phyloP scores from a whole-genome alignment of 78 protist genomes.

The Parvularia atlantis region DNA sequence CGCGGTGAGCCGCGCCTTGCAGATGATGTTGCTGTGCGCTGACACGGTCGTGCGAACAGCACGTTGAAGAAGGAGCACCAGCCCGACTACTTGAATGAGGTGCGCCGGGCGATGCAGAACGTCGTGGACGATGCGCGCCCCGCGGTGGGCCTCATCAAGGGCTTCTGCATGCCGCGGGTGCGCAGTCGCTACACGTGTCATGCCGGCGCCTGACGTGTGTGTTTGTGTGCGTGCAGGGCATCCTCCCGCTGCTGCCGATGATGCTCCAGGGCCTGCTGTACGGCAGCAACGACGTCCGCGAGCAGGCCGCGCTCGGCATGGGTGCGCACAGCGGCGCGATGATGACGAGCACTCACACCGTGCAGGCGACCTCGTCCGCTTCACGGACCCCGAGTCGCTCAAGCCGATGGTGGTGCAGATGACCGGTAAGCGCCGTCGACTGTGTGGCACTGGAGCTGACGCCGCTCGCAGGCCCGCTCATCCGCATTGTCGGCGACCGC shows the following conservation, averaged over 20 bases:
- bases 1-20: no score
- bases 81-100: conserved; percentile 13
- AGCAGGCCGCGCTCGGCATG: conserved; percentile 67
- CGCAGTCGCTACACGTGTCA: not conserved
- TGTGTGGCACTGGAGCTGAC: no score
- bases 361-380: conserved; percentile 26
- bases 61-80: no score
- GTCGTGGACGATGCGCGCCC: not conserved
- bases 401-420: conserved; percentile 59
- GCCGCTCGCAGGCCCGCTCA: conserved; percentile 75
- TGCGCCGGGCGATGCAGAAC: conserved; percentile 8
- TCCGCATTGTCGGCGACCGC: conserved; percentile 74
- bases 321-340: no score
- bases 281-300: conserved; percentile 66
- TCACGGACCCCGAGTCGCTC: conserved; percentile 46
- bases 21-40: no score
- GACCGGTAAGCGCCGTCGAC: not conserved
- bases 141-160: conserved; percentile 25
- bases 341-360: no score
- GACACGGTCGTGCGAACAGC: no score
- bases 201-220: conserved; percentile 14
- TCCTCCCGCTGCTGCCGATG: conserved; percentile 52
- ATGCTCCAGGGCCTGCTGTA: conserved; percentile 54
- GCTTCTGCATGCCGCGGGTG: conserved; percentile 16
- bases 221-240: conserved; percentile 40